Conservation (phyloP, 2,329 filamentous ascomycete genomes). For the Cladophialophora carrionii region DNA sequence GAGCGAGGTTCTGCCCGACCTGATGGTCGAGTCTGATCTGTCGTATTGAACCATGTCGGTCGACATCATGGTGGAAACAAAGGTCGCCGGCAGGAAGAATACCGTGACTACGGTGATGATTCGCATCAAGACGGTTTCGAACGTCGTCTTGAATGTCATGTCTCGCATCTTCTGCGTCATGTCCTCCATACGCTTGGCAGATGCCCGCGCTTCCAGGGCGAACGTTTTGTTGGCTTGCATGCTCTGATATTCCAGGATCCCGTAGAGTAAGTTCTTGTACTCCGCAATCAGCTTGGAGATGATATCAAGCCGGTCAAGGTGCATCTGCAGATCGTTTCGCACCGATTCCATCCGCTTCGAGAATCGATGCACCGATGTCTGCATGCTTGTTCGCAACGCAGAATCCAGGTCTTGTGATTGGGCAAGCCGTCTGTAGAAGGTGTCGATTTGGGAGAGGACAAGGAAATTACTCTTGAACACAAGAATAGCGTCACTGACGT, state of each 20-base stretch:
- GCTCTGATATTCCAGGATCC: slow-evolving; percentile 45
- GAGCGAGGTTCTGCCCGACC: slow-evolving; percentile 33
- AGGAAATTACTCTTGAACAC: slow-evolving; percentile 43
- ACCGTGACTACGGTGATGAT: slow-evolving; percentile 44
- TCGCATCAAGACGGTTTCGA: slow-evolving; percentile 43
- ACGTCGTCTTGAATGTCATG: slow-evolving; percentile 40
- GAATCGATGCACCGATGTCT: slow-evolving; percentile 32
- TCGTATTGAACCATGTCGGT: slow-evolving; percentile 47
- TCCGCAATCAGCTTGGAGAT: slow-evolving; percentile 37
- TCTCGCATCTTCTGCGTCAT: slow-evolving; percentile 41
- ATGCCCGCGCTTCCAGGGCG: slow-evolving; percentile 37
- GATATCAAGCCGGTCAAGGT: slow-evolving; percentile 36
- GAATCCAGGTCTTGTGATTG: slow-evolving; percentile 1
- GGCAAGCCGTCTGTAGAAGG: slow-evolving; percentile 33
- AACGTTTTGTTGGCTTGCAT: slow-evolving; percentile 42
- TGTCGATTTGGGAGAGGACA: slow-evolving; percentile 39
- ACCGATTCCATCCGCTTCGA: slow-evolving; percentile 33
- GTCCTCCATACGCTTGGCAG: slow-evolving; percentile 41
- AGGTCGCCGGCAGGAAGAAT: slow-evolving; percentile 45
- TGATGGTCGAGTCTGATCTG: slow-evolving; percentile 21
- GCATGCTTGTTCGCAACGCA: slow-evolving; percentile 10
- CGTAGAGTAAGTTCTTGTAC: slow-evolving; percentile 41
- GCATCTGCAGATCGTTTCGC: slow-evolving; percentile 38
- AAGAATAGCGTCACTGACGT: slow-evolving; percentile 43
- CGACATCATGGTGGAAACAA: slow-evolving; percentile 49